Conservation (phyloP, 768 basidiomycete species). For the Asterophora parasitica region DNA sequence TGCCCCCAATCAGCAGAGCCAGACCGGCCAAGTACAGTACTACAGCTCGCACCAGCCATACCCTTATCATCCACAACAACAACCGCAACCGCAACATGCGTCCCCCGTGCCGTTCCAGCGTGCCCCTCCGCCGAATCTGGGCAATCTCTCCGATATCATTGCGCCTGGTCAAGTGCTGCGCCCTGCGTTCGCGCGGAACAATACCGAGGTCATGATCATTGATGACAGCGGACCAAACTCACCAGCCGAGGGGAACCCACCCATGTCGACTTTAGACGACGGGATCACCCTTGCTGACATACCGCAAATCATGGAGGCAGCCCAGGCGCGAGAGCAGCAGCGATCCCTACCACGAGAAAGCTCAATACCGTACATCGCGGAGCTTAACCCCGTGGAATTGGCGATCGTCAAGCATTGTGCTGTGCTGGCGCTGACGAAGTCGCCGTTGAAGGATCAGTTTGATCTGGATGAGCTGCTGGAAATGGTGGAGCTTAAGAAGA, state of each 20-base stretch:
- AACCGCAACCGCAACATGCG: conserved; percentile 25
- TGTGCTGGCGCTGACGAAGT: conserved; percentile 72
- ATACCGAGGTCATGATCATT: conserved; percentile 85
- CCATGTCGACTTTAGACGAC: conserved; percentile 50
- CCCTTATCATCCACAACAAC: conserved; percentile 7
- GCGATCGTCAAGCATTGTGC: conserved; percentile 92
- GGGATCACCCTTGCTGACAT: conserved; percentile 93
- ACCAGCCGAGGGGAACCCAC: conserved; percentile 46
- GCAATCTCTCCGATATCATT: conserved; percentile 31
- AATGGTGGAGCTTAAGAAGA: conserved; percentile 88
- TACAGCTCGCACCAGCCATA: conserved; percentile 27
- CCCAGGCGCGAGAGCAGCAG: conserved; percentile 84
- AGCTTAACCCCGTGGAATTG: conserved; percentile 78
- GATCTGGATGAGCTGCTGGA: conserved; percentile 93
- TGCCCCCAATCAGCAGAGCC: conserved; percentile 28
- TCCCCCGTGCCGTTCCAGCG: conserved; percentile 24
- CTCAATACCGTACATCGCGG: conserved; percentile 79
- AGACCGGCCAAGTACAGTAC: conserved; percentile 33
- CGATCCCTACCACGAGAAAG: conserved; percentile 76
- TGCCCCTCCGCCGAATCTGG: conserved; percentile 32
- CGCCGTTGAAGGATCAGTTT: conserved; percentile 74
- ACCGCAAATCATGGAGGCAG: conserved; percentile 87
- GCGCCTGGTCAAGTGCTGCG: conserved; percentile 50
- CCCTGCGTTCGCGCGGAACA: conserved; percentile 70
- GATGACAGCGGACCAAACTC: conserved; percentile 76